phyloP scores from a whole-genome alignment of 176 grass and related monocot genomes.

The Ensete glaucum region DNA sequence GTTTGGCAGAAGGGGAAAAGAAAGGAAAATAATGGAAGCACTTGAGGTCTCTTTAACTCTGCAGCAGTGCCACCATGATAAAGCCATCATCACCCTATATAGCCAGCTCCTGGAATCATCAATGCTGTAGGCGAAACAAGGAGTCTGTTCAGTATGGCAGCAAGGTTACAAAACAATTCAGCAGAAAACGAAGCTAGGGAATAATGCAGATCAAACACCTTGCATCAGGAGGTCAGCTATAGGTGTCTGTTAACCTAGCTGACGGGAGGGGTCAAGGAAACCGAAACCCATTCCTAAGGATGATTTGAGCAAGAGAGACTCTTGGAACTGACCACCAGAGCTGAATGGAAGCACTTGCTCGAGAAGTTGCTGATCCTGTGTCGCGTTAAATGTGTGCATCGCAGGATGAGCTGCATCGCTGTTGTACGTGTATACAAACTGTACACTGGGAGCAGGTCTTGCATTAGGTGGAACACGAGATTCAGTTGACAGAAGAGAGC shows the following conservation, averaged over 20 bases:
- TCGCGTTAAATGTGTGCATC: neutral
- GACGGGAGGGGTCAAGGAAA: neutral
- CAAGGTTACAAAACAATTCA: too few relatives aligned
- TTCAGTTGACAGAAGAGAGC: conserved; percentile 95
- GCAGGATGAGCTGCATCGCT: neutral
- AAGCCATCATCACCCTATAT: too few relatives aligned
- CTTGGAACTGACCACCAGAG: conserved; percentile 19
- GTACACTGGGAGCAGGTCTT: conserved; percentile 12
- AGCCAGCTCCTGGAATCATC: too few relatives aligned
- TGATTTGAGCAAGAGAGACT: conserved; percentile 4
- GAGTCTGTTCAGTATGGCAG: too few relatives aligned
- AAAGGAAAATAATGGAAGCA: too few relatives aligned
- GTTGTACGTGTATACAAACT: conserved; percentile 15
- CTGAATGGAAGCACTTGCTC: conserved; percentile 2
- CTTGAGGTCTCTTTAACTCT: too few relatives aligned
- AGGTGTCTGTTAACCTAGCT: neutral
- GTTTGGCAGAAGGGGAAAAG: too few relatives aligned
- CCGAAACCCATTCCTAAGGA: neutral
- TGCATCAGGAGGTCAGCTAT: neutral
- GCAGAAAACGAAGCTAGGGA: too few relatives aligned
- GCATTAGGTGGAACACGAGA: conserved; percentile 13
- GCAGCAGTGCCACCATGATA: too few relatives aligned
- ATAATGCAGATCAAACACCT: neutral
- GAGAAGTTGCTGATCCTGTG: conserved; percentile 18
- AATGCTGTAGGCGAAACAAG: too few relatives aligned